phyloP scores from a whole-genome alignment of 345 rosid genomes.

The Melaleuca alternifolia region DNA sequence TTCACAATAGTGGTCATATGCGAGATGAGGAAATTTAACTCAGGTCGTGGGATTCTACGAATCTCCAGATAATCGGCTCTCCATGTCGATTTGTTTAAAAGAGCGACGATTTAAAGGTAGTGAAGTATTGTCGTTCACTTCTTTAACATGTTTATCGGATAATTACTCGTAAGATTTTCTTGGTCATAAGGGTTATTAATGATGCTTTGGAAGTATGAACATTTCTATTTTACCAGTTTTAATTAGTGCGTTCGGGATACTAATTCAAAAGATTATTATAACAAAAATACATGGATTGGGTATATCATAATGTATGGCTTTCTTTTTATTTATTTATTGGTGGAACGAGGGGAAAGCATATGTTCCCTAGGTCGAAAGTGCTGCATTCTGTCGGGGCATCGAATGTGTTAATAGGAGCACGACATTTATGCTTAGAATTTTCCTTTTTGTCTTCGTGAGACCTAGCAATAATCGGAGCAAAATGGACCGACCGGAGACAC shows the following conservation, averaged over 20 bases:
- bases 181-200: background rate
- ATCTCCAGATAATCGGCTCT: background rate
- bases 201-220: background rate
- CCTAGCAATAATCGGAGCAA: background rate
- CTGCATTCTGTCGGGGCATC: background rate
- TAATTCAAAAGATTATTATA: background rate
- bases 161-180: background rate
- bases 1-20: background rate
- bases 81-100: accelerated
- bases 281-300: background rate
- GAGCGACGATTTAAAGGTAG: accelerated
- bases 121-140: background rate
- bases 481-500: background rate
- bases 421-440: background rate
- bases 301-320: background rate
- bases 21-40: background rate
- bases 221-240: background rate
- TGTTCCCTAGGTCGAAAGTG: background rate
- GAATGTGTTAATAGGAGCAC: background rate
- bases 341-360: background rate
- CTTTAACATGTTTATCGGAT: background rate
- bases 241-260: background rate
- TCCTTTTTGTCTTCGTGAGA: background rate
- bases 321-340: background rate
- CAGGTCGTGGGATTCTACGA: background rate